Evolutionary conservation across 192 early-diverging fungal species (phyloP).

Genomic region (Chytriomyces sp.): DNA sequence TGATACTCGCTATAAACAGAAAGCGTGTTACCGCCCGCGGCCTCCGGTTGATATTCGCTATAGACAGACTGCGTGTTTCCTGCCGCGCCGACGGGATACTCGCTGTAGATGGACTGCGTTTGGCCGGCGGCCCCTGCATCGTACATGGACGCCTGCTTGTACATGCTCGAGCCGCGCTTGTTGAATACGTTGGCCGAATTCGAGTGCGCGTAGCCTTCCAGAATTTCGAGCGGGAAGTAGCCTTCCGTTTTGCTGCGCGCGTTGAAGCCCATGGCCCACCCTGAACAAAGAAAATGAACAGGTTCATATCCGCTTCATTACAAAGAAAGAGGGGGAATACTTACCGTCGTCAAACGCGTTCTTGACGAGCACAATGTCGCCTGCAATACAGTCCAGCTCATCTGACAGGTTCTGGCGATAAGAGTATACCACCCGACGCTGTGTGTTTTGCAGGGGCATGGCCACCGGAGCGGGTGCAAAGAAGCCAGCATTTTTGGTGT

Average conservation of each 20-base stretch:
- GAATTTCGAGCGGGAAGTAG: constrained; percentile 46
- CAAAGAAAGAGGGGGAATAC: too few species aligned
- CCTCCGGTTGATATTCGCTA: too few species aligned
- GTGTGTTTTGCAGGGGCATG: background rate
- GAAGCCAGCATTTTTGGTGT: background rate
- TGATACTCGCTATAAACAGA: too few species aligned
- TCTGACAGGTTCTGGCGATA: background rate
- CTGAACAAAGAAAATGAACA: constrained; percentile 36
- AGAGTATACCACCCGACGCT: background rate
- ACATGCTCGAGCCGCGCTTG: constrained; percentile 12
- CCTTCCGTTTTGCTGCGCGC: constrained; percentile 49
- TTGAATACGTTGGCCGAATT: constrained; percentile 2
- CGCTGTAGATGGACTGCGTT: background rate
- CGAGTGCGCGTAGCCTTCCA: background rate
- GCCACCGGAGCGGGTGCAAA: too few species aligned
- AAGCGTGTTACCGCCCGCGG: background rate
- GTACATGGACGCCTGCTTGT: background rate
- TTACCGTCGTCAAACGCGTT: background rate
- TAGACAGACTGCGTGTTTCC: background rate
- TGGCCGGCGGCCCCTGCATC: background rate
- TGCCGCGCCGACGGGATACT: background rate
- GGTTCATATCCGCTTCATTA: too few species aligned
- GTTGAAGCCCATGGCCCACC: constrained; percentile 56
- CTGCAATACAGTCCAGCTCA: background rate
- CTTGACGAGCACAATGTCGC: constrained; percentile 14